These are phyloP conservation scores for Lithohypha guttulata DNA, from an alignment of 2,329 filamentous ascomycete species.

Conservation along the genomic window DNA sequence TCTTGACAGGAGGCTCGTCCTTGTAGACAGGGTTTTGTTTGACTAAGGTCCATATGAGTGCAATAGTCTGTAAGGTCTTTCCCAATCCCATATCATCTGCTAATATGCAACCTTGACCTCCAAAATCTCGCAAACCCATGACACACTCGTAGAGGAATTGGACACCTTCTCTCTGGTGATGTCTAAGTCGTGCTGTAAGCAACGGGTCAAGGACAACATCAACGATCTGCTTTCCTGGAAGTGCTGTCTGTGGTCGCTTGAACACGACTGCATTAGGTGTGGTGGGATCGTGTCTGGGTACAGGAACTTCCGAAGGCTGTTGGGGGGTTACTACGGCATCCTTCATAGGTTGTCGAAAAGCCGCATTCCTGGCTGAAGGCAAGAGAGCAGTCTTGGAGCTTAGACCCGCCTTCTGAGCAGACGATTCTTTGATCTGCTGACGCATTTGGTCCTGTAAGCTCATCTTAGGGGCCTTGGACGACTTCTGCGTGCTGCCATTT, in stretches of 20 bases:
- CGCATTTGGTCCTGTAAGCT: constrained; percentile 22
- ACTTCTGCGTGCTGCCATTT: constrained; percentile 21
- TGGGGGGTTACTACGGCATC: constrained; percentile 41
- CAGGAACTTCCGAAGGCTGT: constrained; percentile 36
- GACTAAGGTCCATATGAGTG: constrained; percentile 59
- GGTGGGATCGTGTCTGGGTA: constrained; percentile 55
- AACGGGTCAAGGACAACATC: constrained; percentile 64
- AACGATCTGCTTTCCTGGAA: constrained; percentile 54
- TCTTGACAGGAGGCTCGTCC: constrained; percentile 51
- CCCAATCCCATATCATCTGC: constrained; percentile 69
- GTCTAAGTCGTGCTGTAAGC: constrained; percentile 50
- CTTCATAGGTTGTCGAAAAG: constrained; percentile 54
- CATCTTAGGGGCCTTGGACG: constrained; percentile 13
- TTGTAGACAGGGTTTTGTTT: constrained; percentile 57
- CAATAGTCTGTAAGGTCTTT: constrained; percentile 63
- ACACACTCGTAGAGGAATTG: constrained; percentile 65
- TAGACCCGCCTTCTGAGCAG: constrained; percentile 31
- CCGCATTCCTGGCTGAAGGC: constrained; percentile 14
- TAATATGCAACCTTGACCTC: constrained; percentile 58
- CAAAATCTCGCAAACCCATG: constrained; percentile 58
- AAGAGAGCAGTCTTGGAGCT: constrained; percentile 27
- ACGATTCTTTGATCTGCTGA: constrained; percentile 23
- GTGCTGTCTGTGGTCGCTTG: constrained; percentile 46
- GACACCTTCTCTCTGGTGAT: constrained; percentile 60
- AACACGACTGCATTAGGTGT: constrained; percentile 54